These are phyloP conservation scores for Metschnikowia koreensis DNA, from an alignment of 805 yeast genomes.

Conservation along the genomic window DNA sequence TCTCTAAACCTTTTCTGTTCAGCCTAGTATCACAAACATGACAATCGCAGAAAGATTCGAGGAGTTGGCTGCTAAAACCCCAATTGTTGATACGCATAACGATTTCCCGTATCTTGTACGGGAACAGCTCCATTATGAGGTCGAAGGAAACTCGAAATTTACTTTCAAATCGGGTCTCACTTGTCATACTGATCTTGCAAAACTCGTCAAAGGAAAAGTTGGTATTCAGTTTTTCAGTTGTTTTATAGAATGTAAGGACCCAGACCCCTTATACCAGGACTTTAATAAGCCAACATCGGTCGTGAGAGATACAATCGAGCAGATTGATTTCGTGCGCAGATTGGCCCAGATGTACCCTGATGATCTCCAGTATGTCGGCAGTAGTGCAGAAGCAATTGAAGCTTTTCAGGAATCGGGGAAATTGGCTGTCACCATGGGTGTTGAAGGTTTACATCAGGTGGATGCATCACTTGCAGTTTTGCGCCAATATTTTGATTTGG, in stretches of 20 bases:
- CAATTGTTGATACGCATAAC: constrained; percentile 49
- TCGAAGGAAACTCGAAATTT: constrained; percentile 29
- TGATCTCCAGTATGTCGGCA: constrained; percentile 39
- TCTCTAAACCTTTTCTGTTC: too few relatives aligned
- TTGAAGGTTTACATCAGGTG: constrained; percentile 54
- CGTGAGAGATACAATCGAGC: constrained; percentile 54
- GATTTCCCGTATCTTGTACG: constrained; percentile 52
- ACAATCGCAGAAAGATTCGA: constrained; percentile 1
- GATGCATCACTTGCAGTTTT: constrained; percentile 50
- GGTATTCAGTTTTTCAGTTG: constrained; percentile 54
- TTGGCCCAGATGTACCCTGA: constrained; percentile 41
- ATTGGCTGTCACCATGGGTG: constrained; percentile 50
- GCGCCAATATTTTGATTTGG: constrained; percentile 48
- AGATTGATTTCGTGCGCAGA: constrained; percentile 50
- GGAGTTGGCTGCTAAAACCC: constrained; percentile 16
- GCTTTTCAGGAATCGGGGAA: constrained; percentile 29
- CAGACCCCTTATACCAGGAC: constrained; percentile 40
- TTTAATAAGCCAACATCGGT: constrained; percentile 43
- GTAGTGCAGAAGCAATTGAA: constrained; percentile 40
- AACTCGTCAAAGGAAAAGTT: constrained; percentile 42
- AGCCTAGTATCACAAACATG: neutral
- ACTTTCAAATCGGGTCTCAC: constrained; percentile 40
- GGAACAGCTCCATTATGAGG: constrained; percentile 44
- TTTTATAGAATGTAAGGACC: constrained; percentile 45
- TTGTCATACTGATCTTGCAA: constrained; percentile 45